Conservation (phyloP, 1,284 basidiomycete genomes). For the Bondarzewia mesenterica region DNA sequence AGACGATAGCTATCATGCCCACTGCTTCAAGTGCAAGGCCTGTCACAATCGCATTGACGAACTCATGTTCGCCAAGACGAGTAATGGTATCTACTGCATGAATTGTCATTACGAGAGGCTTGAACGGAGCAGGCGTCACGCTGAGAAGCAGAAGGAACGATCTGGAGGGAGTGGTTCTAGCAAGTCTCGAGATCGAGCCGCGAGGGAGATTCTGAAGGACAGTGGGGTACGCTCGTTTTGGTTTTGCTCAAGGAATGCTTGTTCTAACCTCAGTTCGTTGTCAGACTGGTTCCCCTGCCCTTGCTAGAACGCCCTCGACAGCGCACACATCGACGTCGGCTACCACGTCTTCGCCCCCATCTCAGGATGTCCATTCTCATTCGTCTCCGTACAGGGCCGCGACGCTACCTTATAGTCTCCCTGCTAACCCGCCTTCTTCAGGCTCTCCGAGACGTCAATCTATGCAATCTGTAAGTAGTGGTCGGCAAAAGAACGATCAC, state of each 20-base stretch:
- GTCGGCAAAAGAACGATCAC: background rate
- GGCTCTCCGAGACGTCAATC: slow-evolving; percentile 1
- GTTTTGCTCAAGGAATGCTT: too few relatives aligned
- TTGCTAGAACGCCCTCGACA: background rate
- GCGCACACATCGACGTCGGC: background rate
- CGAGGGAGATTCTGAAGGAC: slow-evolving; percentile 22
- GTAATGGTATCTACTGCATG: slow-evolving; percentile 99
- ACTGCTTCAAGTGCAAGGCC: slow-evolving; percentile 96
- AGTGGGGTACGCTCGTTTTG: slow-evolving; percentile 6
- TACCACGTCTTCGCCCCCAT: background rate
- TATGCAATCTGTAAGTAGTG: background rate
- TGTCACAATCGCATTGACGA: slow-evolving; percentile 95
- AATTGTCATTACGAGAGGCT: slow-evolving; percentile 96
- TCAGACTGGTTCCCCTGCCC: background rate
- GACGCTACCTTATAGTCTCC: background rate
- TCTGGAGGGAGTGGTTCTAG: slow-evolving; percentile 35
- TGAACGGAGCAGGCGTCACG: slow-evolving; percentile 83
- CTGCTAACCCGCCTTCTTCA: background rate
- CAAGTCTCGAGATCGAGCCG: slow-evolving; percentile 34
- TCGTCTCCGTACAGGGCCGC: background rate
- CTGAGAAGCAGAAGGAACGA: slow-evolving; percentile 56
- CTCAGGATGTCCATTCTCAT: background rate
- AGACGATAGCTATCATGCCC: slow-evolving; percentile 96
- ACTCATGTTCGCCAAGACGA: slow-evolving; percentile 97
- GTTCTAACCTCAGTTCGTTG: background rate